Evolutionary conservation across 140 eudicot species (phyloP).

Genomic region (Ambrosia hybrid): DNA sequence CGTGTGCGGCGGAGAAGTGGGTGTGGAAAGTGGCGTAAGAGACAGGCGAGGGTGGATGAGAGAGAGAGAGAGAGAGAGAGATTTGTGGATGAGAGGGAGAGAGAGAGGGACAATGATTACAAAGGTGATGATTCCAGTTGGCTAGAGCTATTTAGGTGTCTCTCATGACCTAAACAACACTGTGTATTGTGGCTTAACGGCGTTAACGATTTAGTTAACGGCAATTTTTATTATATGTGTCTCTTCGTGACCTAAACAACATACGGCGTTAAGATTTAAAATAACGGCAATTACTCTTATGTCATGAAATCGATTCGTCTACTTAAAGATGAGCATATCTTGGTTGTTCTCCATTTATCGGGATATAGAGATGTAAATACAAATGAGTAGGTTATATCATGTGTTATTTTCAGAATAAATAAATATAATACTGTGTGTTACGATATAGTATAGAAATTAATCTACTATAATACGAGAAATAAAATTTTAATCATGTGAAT

Average conservation of each 20-base stretch:
- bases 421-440: too few species aligned
- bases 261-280: not conserved
- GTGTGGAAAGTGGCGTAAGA: constrained; percentile 43
- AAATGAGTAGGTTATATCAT: too few species aligned
- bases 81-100: constrained; percentile 34
- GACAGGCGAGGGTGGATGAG: constrained; percentile 39
- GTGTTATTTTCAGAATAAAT: too few species aligned
- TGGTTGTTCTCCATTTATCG: too few species aligned
- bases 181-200: not conserved
- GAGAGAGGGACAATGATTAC: constrained; percentile 41
- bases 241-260: not conserved
- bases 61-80: constrained; percentile 26
- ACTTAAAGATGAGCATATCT: too few species aligned
- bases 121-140: constrained; percentile 39
- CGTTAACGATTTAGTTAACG: not conserved
- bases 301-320: too few species aligned
- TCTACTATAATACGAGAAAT: too few species aligned
- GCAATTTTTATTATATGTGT: not conserved
- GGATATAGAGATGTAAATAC: too few species aligned
- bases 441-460: too few species aligned
- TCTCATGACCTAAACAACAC: not conserved
- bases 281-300: too few species aligned
- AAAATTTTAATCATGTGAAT: too few species aligned
- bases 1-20: constrained; percentile 36
- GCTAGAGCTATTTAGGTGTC: constrained; percentile 25